Conservation (phyloP, 2,329 filamentous ascomycete genomes). For the Colletotrichum simmondsii region DNA sequence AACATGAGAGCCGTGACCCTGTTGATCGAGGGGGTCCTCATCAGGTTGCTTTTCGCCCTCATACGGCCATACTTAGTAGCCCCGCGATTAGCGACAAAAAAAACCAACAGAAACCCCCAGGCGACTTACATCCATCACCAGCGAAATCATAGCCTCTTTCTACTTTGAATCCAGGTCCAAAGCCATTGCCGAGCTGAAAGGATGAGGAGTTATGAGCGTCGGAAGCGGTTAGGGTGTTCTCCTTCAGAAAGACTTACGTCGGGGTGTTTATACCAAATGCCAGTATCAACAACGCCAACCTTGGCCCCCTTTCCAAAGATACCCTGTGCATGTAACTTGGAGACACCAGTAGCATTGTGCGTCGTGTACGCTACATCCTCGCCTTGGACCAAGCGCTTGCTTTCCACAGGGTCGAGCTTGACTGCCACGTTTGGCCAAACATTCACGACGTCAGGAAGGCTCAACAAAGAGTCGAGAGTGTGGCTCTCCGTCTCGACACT, state of each 20-base stretch:
- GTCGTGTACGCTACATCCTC: constrained; percentile 15
- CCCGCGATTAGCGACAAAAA: not conserved
- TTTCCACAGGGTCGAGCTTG: constrained; percentile 10
- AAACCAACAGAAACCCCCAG: not conserved
- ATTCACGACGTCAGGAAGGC: constrained; percentile 47
- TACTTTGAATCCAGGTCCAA: constrained; percentile 36
- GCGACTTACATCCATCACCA: constrained; percentile 35
- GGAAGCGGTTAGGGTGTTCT: not conserved
- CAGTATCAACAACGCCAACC: constrained; percentile 52
- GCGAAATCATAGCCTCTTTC: constrained; percentile 39
- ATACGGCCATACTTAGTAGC: constrained; percentile 13
- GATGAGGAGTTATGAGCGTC: not conserved
- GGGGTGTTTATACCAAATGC: constrained; percentile 51
- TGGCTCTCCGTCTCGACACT: constrained; percentile 45
- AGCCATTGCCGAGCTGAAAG: constrained; percentile 27
- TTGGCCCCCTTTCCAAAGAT: constrained; percentile 50
- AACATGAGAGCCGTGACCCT: constrained; percentile 44
- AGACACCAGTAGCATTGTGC: constrained; percentile 52
- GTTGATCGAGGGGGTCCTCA: constrained; percentile 40
- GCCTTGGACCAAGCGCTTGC: not conserved
- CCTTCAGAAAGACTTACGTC: constrained; percentile 40
- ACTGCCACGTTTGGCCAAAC: constrained; percentile 43
- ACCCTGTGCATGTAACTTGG: constrained; percentile 49
- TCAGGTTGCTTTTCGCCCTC: constrained; percentile 44
- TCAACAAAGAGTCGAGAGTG: constrained; percentile 45